phyloP scores from a whole-genome alignment of 805 yeast species.

The Candida maris region DNA sequence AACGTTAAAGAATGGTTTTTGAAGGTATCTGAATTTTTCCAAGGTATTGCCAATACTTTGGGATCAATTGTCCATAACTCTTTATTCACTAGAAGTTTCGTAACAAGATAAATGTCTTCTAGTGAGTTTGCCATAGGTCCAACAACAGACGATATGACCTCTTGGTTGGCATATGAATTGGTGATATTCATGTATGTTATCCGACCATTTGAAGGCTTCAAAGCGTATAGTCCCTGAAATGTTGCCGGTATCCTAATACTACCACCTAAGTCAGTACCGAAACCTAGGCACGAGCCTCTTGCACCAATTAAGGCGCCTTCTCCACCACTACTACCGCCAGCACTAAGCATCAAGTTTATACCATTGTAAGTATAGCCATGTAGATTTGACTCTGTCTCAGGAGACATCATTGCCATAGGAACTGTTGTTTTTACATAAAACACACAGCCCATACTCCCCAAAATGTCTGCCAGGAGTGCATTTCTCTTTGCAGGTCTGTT shows the following conservation, averaged over 20 bases:
- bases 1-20: constrained; percentile 32
- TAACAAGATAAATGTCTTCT: constrained; percentile 47
- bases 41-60: constrained; percentile 41
- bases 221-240: constrained; percentile 50
- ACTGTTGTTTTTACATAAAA: constrained; percentile 25
- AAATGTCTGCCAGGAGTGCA: constrained; percentile 36
- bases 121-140: constrained; percentile 55
- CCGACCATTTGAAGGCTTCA: constrained; percentile 45
- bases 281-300: constrained; percentile 44
- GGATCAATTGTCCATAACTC: constrained; percentile 53
- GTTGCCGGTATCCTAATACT: constrained; percentile 57
- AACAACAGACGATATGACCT: constrained; percentile 49
- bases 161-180: constrained; percentile 45
- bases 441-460: constrained; percentile 50
- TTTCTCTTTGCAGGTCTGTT: constrained; percentile 38
- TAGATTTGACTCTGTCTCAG: constrained; percentile 33
- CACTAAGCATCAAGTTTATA: constrained; percentile 28
- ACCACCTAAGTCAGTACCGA: constrained; percentile 58
- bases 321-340: constrained; percentile 37
- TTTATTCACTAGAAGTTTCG: constrained; percentile 30
- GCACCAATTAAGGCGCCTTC: constrained; percentile 30
- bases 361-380: constrained; percentile 32
- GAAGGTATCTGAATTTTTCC: constrained; percentile 31
- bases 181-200: constrained; percentile 35
- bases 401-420: constrained; percentile 36